Conservation (phyloP, 1,284 basidiomycete species). For the Marasmius fiardii region DNA sequence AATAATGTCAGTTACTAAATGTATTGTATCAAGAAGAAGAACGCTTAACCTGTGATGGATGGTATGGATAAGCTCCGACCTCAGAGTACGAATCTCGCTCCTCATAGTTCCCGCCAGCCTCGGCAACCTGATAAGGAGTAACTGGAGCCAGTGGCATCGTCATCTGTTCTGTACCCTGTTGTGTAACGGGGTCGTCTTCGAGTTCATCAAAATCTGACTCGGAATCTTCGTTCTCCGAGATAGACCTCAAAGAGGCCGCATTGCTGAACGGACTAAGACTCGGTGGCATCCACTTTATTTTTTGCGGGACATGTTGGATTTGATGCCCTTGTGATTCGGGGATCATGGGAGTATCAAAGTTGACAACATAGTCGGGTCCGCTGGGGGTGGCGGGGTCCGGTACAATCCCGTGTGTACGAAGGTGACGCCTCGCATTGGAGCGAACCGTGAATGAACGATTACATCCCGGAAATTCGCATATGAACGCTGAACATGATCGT, state of each 20-base stretch:
- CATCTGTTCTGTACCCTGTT: background rate
- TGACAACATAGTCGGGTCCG: slow-evolving; percentile 6
- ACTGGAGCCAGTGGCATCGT: slow-evolving; percentile 9
- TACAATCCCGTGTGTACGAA: slow-evolving; percentile 44
- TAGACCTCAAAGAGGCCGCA: background rate
- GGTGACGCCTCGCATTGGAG: slow-evolving; percentile 63
- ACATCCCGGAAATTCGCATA: slow-evolving; percentile 52
- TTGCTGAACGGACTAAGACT: slow-evolving; percentile 10
- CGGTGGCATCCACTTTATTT: slow-evolving; percentile 12
- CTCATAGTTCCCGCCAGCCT: slow-evolving; percentile 2
- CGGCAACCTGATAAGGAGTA: background rate
- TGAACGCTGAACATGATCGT: slow-evolving; percentile 40
- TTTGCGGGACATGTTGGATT: background rate
- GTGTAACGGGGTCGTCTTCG: slow-evolving; percentile 7
- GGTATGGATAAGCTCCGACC: slow-evolving; percentile 5
- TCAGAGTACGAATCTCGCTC: slow-evolving; percentile 11
- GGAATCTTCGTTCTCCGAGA: slow-evolving; percentile 7
- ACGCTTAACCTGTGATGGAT: slow-evolving; percentile 10
- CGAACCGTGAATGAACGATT: slow-evolving; percentile 57
- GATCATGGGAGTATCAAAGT: slow-evolving; percentile 10
- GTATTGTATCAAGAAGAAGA: background rate
- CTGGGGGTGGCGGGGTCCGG: slow-evolving; percentile 1
- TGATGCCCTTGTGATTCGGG: background rate
- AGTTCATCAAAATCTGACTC: slow-evolving; percentile 9
- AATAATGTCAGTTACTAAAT: background rate